phyloP scores from a whole-genome alignment of 75 land plant species.

The Pinus tabuliformis region DNA sequence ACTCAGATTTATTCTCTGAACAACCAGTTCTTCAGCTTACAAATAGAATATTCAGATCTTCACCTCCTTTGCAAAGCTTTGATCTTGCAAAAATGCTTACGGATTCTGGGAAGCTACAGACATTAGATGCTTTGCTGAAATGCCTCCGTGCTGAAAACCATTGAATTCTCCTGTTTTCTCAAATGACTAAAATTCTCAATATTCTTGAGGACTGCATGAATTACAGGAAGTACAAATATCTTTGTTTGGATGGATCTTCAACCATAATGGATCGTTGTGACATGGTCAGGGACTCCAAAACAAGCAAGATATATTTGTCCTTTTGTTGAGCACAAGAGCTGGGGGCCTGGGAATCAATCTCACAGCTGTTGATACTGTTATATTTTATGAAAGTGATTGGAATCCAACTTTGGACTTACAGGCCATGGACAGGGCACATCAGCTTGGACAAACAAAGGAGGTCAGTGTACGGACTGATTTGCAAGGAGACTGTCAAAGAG shows the following conservation, averaged over 20 bases:
- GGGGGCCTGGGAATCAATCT: conserved; percentile 97
- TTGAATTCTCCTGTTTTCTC: conserved; percentile 96
- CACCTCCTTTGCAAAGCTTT: conserved; percentile 88
- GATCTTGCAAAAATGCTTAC: conserved; percentile 97
- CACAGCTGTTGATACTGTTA: conserved; percentile 99
- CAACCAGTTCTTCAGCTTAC: conserved; percentile 73
- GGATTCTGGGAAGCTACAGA: conserved; percentile 97
- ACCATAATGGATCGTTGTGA: conserved; percentile 95
- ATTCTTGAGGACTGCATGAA: conserved; percentile 99
- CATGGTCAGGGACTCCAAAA: conserved; percentile 97
- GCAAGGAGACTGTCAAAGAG: conserved; percentile 96
- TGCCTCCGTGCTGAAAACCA: conserved; percentile 87
- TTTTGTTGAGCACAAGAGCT: conserved; percentile 95
- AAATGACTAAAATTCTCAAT: conserved; percentile 98
- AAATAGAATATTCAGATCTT: conserved; percentile 86
- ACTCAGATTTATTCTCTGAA: conserved; percentile 34
- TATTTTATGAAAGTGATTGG: conserved; percentile 99
- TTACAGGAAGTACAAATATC: conserved; percentile 88
- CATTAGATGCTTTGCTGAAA: conserved; percentile 76
- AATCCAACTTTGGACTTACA: conserved; percentile 97
- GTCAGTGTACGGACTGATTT: conserved; percentile 95
- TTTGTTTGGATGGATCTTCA: conserved; percentile 96
- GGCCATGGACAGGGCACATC: conserved; percentile 99
- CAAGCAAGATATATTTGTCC: conserved; percentile 96
- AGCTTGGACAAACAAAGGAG: conserved; percentile 97